phyloP scores from a whole-genome alignment of 140 eudicot species.

The Cichorium intybus region DNA sequence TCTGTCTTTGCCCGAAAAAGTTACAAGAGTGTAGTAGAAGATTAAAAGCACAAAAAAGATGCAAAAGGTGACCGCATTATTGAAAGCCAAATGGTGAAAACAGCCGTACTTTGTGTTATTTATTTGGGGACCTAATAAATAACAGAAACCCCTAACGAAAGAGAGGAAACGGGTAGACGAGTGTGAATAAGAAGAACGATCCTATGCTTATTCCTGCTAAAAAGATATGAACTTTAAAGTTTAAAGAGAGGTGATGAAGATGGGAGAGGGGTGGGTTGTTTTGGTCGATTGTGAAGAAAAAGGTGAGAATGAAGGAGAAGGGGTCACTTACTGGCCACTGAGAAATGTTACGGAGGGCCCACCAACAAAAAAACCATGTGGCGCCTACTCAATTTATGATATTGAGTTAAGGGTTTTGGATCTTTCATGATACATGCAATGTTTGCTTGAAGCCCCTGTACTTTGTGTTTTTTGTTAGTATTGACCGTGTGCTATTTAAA shows the following conservation, averaged over 20 bases:
- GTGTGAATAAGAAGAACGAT: constrained; percentile 22
- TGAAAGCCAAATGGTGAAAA: constrained; percentile 15
- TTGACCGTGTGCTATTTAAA: too few relatives aligned
- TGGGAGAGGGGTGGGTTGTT: constrained; percentile 8
- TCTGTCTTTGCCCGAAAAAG: constrained; percentile 1
- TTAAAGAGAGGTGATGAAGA: background rate
- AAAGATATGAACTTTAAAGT: constrained; percentile 2
- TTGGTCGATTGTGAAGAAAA: constrained; percentile 12
- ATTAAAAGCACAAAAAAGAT: constrained; percentile 32
- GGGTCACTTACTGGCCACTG: constrained; percentile 14
- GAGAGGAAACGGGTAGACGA: constrained; percentile 6
- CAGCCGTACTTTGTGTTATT: background rate
- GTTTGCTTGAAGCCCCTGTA: background rate
- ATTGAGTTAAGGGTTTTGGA: constrained; percentile 20
- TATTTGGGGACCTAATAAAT: background rate
- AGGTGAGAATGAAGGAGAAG: background rate
- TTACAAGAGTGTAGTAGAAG: constrained; percentile 18
- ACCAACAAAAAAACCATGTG: constrained; percentile 24
- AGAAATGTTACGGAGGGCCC: constrained; percentile 19
- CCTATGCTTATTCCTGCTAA: constrained; percentile 1
- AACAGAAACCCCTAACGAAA: background rate
- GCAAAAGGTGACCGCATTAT: constrained; percentile 34
- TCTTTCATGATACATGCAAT: background rate
- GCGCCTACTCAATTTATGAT: constrained; percentile 11
- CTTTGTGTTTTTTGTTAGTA: too few relatives aligned